phyloP scores from a whole-genome alignment of 495 filamentous ascomycete genomes.

The Cercophora sp. region DNA sequence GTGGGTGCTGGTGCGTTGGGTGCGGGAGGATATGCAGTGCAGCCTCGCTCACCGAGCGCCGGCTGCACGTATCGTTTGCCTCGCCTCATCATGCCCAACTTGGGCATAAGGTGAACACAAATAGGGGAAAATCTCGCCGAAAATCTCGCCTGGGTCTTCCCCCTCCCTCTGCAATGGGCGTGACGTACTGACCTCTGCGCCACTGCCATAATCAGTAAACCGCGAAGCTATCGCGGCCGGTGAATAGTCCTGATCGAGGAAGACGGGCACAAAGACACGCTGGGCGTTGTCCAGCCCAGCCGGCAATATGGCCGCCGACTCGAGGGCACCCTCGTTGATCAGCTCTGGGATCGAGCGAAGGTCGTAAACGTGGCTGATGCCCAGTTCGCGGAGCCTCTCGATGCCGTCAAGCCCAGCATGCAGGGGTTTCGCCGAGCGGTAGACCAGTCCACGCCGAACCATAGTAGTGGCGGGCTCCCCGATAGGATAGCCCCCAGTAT shows the following conservation, averaged over 20 bases:
- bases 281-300: conserved; percentile 42
- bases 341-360: conserved; percentile 56
- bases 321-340: conserved; percentile 24
- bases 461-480: conserved; percentile 20
- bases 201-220: conserved; percentile 44
- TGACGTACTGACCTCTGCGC: conserved; percentile 43
- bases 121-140: no score
- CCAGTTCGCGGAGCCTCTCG: conserved; percentile 45
- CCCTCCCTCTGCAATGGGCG: no score
- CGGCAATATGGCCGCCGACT: conserved; percentile 22
- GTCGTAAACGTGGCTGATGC: conserved; percentile 61
- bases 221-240: conserved; percentile 49
- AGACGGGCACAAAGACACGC: conserved; percentile 55
- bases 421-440: conserved; percentile 55
- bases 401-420: conserved; percentile 50
- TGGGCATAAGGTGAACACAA: no score
- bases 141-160: no score
- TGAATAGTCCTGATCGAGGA: conserved; percentile 52
- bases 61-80: no score
- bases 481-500: conserved; percentile 53
- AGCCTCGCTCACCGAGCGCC: no score
- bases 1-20: no score
- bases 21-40: no score
- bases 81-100: no score
- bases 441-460: conserved; percentile 48